Base-by-base conservation (phyloP, 2,329 filamentous ascomycete species). In the Coniochaeta hoffmannii region DNA sequence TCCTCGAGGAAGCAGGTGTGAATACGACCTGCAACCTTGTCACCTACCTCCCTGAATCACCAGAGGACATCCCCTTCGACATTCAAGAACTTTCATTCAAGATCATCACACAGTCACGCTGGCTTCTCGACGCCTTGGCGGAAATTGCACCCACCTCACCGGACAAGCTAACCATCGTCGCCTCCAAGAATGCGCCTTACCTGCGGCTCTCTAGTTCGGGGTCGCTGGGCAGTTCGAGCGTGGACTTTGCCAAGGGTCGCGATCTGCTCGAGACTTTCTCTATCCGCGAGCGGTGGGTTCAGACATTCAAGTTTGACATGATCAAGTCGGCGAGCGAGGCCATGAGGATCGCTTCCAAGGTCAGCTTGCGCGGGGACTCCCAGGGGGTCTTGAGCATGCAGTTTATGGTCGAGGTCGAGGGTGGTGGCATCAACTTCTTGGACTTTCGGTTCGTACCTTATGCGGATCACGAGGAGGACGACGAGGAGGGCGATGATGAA, bases 381-480 rank as follows among this genome's bases (percentile, higher is more conserved):
- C 90, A 96, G 67, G 93, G 94, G 0, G 93, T 99, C 30, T 71
- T 99, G 60, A 97, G 90, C 70, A 73, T 97, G 68, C 94, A 99
- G 67, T 97, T 97, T 65, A 94, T 99, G 88, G 87, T 99, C 15
- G 90, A 97, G 67, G 78, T 92, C 41, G 90, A 94, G 59, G 81
- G 81, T 7, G 80, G 49, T 34, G 49, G 49, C 28, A 34, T 32
- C 49, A 50, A 50, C 15, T 50, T 50, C 49, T 50, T 50, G 49
- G 49, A 50, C 49, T 50, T 50, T 17, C 49, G 49, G 19, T 50
- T 50, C 22, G 49, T 95, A 56, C 89, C 90, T 15, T 86, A 86
- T 56, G 75, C 63, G 8, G 58, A 59, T 85, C 55, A 76, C 41
- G 85, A 84, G 28, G 77, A 80, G 2, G 76, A 75, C 1, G 72